Evolutionary conservation across 148 eudicot species (phyloP).

Genomic region (Silene uniflora): DNA sequence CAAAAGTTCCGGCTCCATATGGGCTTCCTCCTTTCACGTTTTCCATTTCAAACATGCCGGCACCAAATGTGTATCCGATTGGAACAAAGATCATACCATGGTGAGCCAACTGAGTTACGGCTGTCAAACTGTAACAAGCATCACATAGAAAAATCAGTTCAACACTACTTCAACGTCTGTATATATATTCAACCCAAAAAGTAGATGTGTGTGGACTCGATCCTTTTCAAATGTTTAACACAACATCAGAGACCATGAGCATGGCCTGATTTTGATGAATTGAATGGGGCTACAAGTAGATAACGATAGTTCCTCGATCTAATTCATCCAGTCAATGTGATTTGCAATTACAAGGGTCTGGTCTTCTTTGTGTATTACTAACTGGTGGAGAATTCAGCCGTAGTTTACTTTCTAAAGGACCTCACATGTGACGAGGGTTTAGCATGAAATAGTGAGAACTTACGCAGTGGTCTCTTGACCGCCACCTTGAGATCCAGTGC

Average conservation of each 20-base stretch:
- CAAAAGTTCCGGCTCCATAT: slow-evolving; percentile 86
- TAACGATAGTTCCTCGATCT: no score
- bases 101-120: slow-evolving; percentile 81
- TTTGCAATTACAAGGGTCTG: no score
- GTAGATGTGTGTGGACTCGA: no score
- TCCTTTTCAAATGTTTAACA: no score
- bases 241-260: not conserved
- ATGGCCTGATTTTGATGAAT: not conserved
- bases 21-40: slow-evolving; percentile 88
- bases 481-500: slow-evolving; percentile 92
- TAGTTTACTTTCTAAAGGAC: no score
- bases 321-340: no score
- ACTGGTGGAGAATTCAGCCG: no score
- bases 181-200: no score
- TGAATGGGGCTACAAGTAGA: no score
- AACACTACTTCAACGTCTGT: no score
- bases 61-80: slow-evolving; percentile 83
- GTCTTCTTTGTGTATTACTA: no score
- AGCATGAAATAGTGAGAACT: slow-evolving; percentile 21
- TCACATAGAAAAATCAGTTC: not conserved
- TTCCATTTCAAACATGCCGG: slow-evolving; percentile 92
- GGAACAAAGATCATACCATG: slow-evolving; percentile 93
- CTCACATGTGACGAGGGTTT: no score
- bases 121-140: slow-evolving; percentile 58
- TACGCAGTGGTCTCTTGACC: slow-evolving; percentile 94